Percentiles rank a stretch among this genome's conserved stretches.
Conservation (phyloP, 768 basidiomycete genomes). For the Serendipita indica region DNA sequence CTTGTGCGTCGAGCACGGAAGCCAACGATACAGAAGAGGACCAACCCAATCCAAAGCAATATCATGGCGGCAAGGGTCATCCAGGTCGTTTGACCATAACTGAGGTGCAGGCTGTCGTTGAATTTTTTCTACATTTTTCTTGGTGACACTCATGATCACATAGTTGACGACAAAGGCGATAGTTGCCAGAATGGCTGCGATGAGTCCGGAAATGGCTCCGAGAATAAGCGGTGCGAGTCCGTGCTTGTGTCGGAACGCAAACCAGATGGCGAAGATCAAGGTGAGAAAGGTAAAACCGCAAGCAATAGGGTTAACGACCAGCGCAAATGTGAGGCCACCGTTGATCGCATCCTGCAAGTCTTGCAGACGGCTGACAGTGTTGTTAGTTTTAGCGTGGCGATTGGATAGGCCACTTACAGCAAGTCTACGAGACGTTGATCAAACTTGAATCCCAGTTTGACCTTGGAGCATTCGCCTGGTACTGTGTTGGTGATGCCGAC, state of each 20-base stretch:
- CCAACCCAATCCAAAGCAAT: slow-evolving; percentile 31
- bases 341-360: slow-evolving; percentile 30
- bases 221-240: slow-evolving; percentile 28
- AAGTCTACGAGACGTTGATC: slow-evolving; percentile 34
- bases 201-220: slow-evolving; percentile 24
- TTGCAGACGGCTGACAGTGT: slow-evolving; percentile 22
- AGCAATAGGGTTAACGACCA: slow-evolving; percentile 43
- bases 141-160: slow-evolving; percentile 33
- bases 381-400: slow-evolving; percentile 12
- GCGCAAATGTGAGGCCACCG: slow-evolving; percentile 30
- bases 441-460: slow-evolving; percentile 41
- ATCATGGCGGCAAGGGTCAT: slow-evolving; percentile 38
- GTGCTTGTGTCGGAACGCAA: slow-evolving; percentile 28
- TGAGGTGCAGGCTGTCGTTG: slow-evolving; percentile 28
- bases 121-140: slow-evolving; percentile 28
- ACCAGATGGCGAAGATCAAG: slow-evolving; percentile 30
- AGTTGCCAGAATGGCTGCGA: slow-evolving; percentile 32
- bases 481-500: slow-evolving; percentile 28
- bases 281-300: slow-evolving; percentile 38
- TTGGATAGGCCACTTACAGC: slow-evolving; percentile 25
- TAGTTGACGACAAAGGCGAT: slow-evolving; percentile 40
- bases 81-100: slow-evolving; percentile 34
- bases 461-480: slow-evolving; percentile 31
- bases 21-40: not conserved
- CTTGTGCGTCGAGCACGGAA: not conserved